Conservation (phyloP, 1,139 yeast species). For the Taphrina communis region DNA sequence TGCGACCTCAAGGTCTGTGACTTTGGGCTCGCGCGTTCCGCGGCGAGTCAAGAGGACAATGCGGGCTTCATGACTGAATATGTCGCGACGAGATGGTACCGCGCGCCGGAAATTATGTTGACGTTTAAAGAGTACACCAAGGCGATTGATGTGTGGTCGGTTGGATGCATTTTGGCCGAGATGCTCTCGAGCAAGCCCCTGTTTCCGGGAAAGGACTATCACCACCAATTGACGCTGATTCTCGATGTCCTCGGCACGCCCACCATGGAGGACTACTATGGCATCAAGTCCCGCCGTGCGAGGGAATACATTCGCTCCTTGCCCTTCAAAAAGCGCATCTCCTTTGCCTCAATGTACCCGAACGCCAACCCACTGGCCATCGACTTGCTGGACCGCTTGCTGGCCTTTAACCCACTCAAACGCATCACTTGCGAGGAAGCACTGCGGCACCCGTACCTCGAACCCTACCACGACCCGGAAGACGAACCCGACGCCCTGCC, state of each 20-base stretch:
- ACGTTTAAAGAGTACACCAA: slow-evolving; percentile 91
- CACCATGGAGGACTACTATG: slow-evolving; percentile 74
- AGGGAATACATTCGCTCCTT: slow-evolving; percentile 80
- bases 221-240: slow-evolving; percentile 83
- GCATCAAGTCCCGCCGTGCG: slow-evolving; percentile 82
- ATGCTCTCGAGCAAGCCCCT: slow-evolving; percentile 84
- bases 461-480: slow-evolving; percentile 73
- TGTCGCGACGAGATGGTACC: slow-evolving; percentile 96
- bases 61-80: slow-evolving; percentile 89
- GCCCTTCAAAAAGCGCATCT: slow-evolving; percentile 66
- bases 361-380: slow-evolving; percentile 65
- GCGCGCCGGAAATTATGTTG: slow-evolving; percentile 97
- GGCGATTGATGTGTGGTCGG: slow-evolving; percentile 96
- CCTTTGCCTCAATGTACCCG: slow-evolving; percentile 63
- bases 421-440: slow-evolving; percentile 84
- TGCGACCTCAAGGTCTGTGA: slow-evolving; percentile 95
- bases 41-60: slow-evolving; percentile 62
- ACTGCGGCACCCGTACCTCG: slow-evolving; percentile 78
- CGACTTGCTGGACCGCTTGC: slow-evolving; percentile 74
- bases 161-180: slow-evolving; percentile 94
- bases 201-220: slow-evolving; percentile 93
- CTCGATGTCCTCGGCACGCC: slow-evolving; percentile 94
- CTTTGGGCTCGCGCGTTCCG: slow-evolving; percentile 84
- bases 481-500: slow-evolving; percentile 83
- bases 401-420: slow-evolving; percentile 78